Evolutionary conservation across 148 eudicot species (phyloP).

Genomic region (Rhododendron ovatum): DNA sequence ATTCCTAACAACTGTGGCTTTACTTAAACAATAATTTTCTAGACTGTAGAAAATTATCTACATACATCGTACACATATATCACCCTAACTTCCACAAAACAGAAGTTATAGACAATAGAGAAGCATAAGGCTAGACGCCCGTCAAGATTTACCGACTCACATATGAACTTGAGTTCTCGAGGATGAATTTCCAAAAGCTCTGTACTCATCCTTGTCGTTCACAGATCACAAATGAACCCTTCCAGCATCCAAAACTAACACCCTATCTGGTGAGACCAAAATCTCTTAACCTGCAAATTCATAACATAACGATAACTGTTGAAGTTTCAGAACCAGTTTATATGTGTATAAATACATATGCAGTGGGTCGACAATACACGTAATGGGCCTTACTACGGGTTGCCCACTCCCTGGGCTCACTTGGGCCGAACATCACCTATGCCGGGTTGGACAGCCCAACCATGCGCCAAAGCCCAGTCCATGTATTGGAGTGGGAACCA

Average conservation of each 20-base stretch:
- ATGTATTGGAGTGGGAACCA: neutral
- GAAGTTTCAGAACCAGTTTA: neutral
- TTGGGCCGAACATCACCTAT: neutral
- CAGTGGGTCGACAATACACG: too few relatives aligned
- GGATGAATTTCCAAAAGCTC: conserved; percentile 59
- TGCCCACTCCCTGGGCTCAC: neutral
- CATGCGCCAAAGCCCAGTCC: neutral
- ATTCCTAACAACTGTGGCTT: neutral
- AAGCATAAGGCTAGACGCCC: neutral
- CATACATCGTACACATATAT: neutral
- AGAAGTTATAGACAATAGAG: neutral
- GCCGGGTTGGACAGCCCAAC: neutral
- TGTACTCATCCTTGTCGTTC: conserved; percentile 34
- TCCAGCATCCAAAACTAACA: conserved; percentile 4
- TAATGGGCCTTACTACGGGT: neutral
- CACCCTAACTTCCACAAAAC: neutral
- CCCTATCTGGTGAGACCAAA: neutral
- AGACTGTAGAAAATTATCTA: neutral
- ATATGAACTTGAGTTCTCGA: conserved; percentile 45
- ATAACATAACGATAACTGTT: neutral
- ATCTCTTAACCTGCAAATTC: conserved; percentile 19
- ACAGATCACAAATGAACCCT: conserved; percentile 2
- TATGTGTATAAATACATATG: neutral
- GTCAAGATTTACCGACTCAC: conserved; percentile 25
- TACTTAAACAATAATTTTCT: neutral